Evolutionary conservation across 108 stramenopile genomes (phyloP).

Genomic region (Stephanodiscus triporus): DNA sequence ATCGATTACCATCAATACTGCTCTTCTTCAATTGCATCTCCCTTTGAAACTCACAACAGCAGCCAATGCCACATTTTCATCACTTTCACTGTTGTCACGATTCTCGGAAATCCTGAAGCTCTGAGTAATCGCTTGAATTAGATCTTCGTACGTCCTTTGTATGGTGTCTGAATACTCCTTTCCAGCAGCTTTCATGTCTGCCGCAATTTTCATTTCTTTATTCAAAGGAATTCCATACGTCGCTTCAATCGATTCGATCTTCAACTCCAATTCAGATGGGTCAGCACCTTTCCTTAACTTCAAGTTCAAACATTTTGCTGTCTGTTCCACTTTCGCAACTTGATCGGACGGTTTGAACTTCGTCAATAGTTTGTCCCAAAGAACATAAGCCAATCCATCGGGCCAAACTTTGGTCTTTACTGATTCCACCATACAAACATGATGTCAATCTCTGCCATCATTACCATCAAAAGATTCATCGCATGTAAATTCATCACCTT

Average conservation of each 20-base stretch:
- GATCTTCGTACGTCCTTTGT: neutral
- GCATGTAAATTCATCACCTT: no score
- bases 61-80: neutral
- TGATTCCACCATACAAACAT: no score
- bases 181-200: neutral
- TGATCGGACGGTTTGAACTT: neutral
- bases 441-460: no score
- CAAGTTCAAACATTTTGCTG: neutral
- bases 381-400: no score
- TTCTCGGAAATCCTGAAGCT: no score
- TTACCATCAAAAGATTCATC: no score
- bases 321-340: neutral
- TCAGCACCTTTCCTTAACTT: neutral
- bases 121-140: no score
- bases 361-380: neutral
- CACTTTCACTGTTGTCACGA: neutral
- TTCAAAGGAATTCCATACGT: no score
- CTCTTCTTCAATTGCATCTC: neutral
- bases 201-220: neutral
- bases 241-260: neutral
- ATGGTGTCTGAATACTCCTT: neutral
- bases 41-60: neutral
- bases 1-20: no score
- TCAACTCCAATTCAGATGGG: neutral
- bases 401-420: no score